Evolutionary conservation across 441 rosid genomes (phyloP).

Genomic region (Cnidoscolus chayamansa): DNA sequence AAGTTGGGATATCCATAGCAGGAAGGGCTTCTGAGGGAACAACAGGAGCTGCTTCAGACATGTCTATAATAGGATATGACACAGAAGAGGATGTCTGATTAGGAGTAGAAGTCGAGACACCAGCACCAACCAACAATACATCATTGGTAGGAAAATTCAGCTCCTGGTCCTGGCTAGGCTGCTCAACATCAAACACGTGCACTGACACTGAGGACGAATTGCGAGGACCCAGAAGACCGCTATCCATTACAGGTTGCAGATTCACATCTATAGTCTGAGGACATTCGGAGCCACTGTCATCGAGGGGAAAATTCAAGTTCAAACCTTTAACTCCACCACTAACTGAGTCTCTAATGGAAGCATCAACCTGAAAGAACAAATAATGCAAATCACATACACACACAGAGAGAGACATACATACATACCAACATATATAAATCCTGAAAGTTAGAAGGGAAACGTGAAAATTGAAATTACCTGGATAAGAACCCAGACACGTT

Average conservation of each 20-base stretch:
- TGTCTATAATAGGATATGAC: constrained; percentile 42
- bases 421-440: no score
- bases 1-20: constrained; percentile 15
- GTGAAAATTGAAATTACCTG: constrained; percentile 37
- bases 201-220: constrained; percentile 9
- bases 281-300: constrained; percentile 28
- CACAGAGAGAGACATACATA: no score
- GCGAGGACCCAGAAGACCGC: constrained; percentile 21
- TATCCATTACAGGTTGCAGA: constrained; percentile 39
- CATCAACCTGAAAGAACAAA: constrained; percentile 54
- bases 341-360: constrained; percentile 35
- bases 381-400: not conserved
- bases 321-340: constrained; percentile 38
- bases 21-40: constrained; percentile 13
- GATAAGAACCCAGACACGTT: constrained; percentile 89
- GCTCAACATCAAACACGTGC: constrained; percentile 29
- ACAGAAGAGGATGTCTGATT: constrained; percentile 28
- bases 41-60: constrained; percentile 25
- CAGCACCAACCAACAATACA: constrained; percentile 34
- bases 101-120: constrained; percentile 31
- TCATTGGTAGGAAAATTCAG: constrained; percentile 39
- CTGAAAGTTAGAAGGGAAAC: not conserved
- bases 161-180: constrained; percentile 38
- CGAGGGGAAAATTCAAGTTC: constrained; percentile 77
- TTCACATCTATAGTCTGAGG: constrained; percentile 34